phyloP scores from a whole-genome alignment of 2,329 filamentous ascomycete genomes.

The Exutisphaerella laricina region DNA sequence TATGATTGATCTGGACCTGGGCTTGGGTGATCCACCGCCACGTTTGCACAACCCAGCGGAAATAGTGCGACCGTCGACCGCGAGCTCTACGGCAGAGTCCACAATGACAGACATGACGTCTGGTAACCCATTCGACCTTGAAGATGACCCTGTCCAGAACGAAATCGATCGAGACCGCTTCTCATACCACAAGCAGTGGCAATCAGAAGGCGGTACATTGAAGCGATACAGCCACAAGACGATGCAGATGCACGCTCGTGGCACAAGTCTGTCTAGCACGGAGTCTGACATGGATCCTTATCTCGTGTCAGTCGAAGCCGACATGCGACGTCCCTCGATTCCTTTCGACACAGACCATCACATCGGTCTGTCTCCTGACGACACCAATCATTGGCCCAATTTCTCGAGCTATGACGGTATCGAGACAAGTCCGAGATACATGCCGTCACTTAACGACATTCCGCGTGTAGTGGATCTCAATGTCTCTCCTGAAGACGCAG shows the following conservation, averaged over 20 bases:
- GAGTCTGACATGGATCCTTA: conserved; percentile 27
- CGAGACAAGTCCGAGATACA: conserved; percentile 13
- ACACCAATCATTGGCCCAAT: conserved; percentile 18
- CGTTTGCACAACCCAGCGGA: conserved; percentile 26
- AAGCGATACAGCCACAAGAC: conserved; percentile 27
- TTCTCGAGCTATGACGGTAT: conserved; percentile 18
- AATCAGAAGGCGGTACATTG: conserved; percentile 29
- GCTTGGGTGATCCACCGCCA: conserved; percentile 28
- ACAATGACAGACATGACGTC: conserved; percentile 38
- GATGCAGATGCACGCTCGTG: conserved; percentile 30
- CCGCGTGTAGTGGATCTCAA: conserved; percentile 14
- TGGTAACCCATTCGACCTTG: conserved; percentile 47
- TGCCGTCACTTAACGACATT: conserved; percentile 7
- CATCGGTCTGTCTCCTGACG: conserved; percentile 2
- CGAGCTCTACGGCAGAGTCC: conserved; percentile 34
- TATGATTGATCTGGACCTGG: conserved; percentile 43
- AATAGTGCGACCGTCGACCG: conserved; percentile 40
- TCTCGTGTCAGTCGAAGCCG: not conserved
- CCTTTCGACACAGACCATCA: conserved; percentile 1
- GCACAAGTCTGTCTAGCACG: conserved; percentile 30
- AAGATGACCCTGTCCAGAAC: conserved; percentile 35
- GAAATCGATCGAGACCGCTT: conserved; percentile 30
- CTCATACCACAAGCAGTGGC: conserved; percentile 34
- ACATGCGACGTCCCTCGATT: not conserved
- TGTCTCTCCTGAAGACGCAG: conserved; percentile 10